A percentile compares a stretch with the other conserved stretches of the same genome.
phyloP scores from a whole-genome alignment of 768 basidiomycete genomes.

The Leccinellum luteum region DNA sequence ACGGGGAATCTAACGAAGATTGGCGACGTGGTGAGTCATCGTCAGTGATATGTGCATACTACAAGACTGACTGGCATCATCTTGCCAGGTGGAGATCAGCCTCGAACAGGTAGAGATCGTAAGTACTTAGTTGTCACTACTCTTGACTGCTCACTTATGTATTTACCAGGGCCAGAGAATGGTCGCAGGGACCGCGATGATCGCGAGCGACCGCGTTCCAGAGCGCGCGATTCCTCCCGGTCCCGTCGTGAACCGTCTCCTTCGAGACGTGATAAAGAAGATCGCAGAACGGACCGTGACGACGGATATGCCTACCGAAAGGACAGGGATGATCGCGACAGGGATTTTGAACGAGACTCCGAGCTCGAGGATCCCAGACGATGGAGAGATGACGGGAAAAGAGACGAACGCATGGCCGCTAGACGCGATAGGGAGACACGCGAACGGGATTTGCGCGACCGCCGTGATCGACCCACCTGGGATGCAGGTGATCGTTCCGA shows the following conservation, averaged over 20 bases:
- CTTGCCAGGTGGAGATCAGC: slow-evolving; percentile 44
- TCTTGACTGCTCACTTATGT: slow-evolving; percentile 1
- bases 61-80: background rate
- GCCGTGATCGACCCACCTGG: slow-evolving; percentile 47
- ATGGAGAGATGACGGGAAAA: slow-evolving; percentile 81
- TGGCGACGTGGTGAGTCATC: slow-evolving; percentile 73
- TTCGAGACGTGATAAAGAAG: slow-evolving; percentile 47
- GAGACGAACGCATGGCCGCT: slow-evolving; percentile 70
- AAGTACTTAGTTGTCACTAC: slow-evolving; percentile 24
- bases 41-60: background rate
- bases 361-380: slow-evolving; percentile 67
- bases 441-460: slow-evolving; percentile 43
- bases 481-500: slow-evolving; percentile 48
- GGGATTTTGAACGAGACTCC: slow-evolving; percentile 45
- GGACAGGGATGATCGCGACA: slow-evolving; percentile 38
- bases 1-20: slow-evolving; percentile 74
- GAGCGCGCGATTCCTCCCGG: slow-evolving; percentile 60
- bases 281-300: slow-evolving; percentile 36
- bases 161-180: slow-evolving; percentile 47
- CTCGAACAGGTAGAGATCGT: slow-evolving; percentile 60
- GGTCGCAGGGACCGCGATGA: slow-evolving; percentile 57
- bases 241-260: slow-evolving; percentile 57
- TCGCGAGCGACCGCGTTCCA: slow-evolving; percentile 65
- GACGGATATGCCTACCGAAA: slow-evolving; percentile 25
- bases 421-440: slow-evolving; percentile 50